These are phyloP conservation scores for Cryptomeria japonica DNA, from an alignment of 75 land plant genomes.

Conservation along the genomic window DNA sequence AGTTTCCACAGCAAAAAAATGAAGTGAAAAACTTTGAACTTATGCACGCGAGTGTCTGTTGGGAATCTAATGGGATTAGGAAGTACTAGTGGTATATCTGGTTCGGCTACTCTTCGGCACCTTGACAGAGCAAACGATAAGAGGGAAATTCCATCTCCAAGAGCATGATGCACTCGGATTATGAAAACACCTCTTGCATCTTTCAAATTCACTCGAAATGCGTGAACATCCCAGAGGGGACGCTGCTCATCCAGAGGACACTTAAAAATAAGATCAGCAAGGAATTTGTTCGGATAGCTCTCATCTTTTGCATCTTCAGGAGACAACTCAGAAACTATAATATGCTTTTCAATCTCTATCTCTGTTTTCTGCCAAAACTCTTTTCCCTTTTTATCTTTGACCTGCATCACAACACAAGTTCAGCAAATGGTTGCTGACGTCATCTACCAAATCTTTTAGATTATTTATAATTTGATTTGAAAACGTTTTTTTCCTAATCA, in stretches of 20 bases:
- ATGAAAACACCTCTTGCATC: constrained; percentile 24
- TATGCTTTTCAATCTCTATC: constrained; percentile 59
- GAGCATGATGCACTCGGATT: constrained; percentile 65
- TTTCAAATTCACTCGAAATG: constrained; percentile 23
- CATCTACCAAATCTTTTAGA: no score
- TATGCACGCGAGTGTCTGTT: neutral
- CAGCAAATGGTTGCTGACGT: neutral
- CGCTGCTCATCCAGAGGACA: constrained; percentile 27
- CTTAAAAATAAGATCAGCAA: constrained; percentile 38
- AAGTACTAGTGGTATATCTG: constrained; percentile 24
- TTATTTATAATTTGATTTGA: neutral
- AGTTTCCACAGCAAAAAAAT: constrained; percentile 21
- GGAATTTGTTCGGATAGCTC: constrained; percentile 42
- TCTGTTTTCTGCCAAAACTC: constrained; percentile 48
- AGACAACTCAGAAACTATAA: constrained; percentile 26
- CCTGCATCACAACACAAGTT: constrained; percentile 20
- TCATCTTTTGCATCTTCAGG: constrained; percentile 14
- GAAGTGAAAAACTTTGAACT: neutral
- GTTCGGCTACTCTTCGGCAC: constrained; percentile 42
- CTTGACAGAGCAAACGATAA: constrained; percentile 62
- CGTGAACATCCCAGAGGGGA: constrained; percentile 42
- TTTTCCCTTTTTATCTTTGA: constrained; percentile 28
- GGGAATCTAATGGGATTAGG: neutral
- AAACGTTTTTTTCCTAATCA: neutral
- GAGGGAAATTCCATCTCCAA: constrained; percentile 86